Percentiles rank a stretch among this genome's conserved stretches.
Evolutionary conservation across 495 filamentous ascomycete genomes (phyloP).

Genomic region (Pseudevernia furfuracea): DNA sequence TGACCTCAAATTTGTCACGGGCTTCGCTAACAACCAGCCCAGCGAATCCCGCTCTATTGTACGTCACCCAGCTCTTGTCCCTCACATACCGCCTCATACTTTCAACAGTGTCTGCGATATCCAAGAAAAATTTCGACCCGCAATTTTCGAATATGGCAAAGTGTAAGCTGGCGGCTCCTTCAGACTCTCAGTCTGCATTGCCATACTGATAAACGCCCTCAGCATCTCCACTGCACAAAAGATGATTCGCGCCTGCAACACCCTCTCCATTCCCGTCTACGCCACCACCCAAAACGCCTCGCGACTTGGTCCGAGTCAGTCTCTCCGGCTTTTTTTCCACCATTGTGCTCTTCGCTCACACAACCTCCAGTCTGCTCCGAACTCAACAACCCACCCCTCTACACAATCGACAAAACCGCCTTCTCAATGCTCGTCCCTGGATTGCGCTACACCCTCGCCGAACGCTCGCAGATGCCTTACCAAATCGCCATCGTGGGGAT

Average conservation of each 20-base stretch:
- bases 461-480: constrained; percentile 19
- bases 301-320: constrained; percentile 53
- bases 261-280: constrained; percentile 69
- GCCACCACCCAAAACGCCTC: constrained; percentile 75
- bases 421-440: constrained; percentile 73
- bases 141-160: constrained; percentile 75
- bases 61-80: constrained; percentile 24
- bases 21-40: neutral
- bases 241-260: constrained; percentile 43
- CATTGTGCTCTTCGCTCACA: neutral
- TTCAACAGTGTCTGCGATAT: constrained; percentile 77
- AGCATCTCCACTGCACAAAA: constrained; percentile 44
- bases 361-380: constrained; percentile 53
- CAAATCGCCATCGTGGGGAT: constrained; percentile 70
- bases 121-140: constrained; percentile 82
- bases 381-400: constrained; percentile 43
- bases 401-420: constrained; percentile 70
- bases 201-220: constrained; percentile 11
- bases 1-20: neutral
- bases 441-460: constrained; percentile 32
- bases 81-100: constrained; percentile 10
- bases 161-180: constrained; percentile 44
- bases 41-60: constrained; percentile 70
- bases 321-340: neutral
- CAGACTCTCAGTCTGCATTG: neutral